A percentile compares a stretch with the other conserved stretches of the same genome.
These are phyloP conservation scores for Monarda citriodora DNA, from an alignment of 305 asterid genomes.

Conservation along the genomic window DNA sequence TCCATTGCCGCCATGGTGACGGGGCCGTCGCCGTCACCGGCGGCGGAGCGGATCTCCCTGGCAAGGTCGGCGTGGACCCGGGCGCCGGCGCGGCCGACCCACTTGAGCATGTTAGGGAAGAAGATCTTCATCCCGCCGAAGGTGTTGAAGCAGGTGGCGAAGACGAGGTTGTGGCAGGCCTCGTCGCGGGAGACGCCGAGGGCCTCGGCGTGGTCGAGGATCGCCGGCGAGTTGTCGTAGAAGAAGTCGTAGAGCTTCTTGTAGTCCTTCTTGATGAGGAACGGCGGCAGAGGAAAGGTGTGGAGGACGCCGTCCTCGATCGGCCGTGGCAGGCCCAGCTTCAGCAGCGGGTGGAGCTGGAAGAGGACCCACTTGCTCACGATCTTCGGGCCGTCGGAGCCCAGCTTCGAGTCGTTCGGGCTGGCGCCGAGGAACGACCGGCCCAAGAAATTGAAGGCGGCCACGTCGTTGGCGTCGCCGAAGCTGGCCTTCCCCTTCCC, in stretches of 20 bases:
- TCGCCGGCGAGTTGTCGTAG: conserved; percentile 33
- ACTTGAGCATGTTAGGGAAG: conserved; percentile 76
- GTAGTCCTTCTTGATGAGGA: conserved; percentile 54
- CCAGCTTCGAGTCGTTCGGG: conserved; percentile 52
- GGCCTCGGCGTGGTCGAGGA: conserved; percentile 64
- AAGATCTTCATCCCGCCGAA: conserved; percentile 81
- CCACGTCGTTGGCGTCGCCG: conserved; percentile 54
- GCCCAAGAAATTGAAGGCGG: conserved; percentile 75
- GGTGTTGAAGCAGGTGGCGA: conserved; percentile 84
- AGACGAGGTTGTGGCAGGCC: conserved; percentile 77
- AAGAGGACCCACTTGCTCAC: conserved; percentile 72
- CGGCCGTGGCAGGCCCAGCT: conserved; percentile 49
- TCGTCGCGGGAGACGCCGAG: conserved; percentile 64
- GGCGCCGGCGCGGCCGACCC: conserved; percentile 75
- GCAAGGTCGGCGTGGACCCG: conserved; percentile 60
- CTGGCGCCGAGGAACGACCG: conserved; percentile 45
- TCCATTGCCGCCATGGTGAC: conserved; percentile 66
- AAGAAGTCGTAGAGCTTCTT: conserved; percentile 57
- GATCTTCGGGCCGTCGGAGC: conserved; percentile 57
- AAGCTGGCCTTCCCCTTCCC: conserved; percentile 56
- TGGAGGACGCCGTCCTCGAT: conserved; percentile 71
- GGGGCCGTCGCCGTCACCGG: conserved; percentile 31
- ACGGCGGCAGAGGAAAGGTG: conserved; percentile 59
- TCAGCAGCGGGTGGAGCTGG: conserved; percentile 64
- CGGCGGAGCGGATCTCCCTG: conserved; percentile 56